phyloP scores from a whole-genome alignment of 176 grass and related monocot genomes.

The Ensete ventricosum region DNA sequence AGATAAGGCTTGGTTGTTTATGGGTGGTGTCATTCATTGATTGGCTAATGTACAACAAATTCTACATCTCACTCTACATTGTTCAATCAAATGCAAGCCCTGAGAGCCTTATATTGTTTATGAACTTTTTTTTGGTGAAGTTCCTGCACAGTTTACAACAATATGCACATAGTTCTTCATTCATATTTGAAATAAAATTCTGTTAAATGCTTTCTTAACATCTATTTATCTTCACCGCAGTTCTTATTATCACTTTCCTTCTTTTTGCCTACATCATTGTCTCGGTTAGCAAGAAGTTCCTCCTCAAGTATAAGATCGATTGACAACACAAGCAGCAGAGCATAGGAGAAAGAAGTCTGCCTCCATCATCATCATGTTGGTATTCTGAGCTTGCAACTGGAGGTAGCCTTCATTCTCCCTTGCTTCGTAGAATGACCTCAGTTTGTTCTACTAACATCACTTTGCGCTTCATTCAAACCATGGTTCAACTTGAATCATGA shows the following conservation, averaged over 20 bases:
- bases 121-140: no score
- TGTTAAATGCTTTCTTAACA: background rate
- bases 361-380: background rate
- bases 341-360: background rate
- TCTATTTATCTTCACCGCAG: background rate
- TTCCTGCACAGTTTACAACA: no score
- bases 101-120: no score
- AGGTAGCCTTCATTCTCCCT: background rate
- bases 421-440: background rate
- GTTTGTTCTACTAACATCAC: background rate
- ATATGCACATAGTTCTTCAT: no score
- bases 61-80: no score
- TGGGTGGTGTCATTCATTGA: background rate
- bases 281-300: constrained; percentile 6
- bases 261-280: background rate
- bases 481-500: background rate
- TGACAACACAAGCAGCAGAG: constrained; percentile 6
- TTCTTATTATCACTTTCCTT: background rate
- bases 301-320: constrained; percentile 17
- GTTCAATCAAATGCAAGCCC: no score
- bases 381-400: background rate
- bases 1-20: background rate
- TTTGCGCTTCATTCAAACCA: background rate
- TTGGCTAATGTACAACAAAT: background rate
- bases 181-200: no score